Evolutionary conservation across 768 basidiomycete species (phyloP).

Genomic region (Rhodotorula diobovata): DNA sequence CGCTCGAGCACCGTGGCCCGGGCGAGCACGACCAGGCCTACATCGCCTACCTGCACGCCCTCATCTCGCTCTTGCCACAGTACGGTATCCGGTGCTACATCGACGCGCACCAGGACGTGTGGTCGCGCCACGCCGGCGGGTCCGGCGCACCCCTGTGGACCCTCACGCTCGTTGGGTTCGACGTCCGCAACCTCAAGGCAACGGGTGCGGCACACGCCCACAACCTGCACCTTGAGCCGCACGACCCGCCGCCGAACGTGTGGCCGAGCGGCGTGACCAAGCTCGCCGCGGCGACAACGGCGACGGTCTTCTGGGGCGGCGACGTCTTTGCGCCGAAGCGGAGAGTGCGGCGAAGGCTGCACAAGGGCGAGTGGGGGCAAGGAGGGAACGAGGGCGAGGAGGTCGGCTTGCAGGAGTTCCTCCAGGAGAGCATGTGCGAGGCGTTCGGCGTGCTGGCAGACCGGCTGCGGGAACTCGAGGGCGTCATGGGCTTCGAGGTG

Average conservation of each 20-base stretch:
- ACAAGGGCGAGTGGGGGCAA: constrained; percentile 46
- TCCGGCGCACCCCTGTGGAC: constrained; percentile 94
- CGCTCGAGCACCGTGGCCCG: constrained; percentile 84
- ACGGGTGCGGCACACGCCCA: constrained; percentile 81
- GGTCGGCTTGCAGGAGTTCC: constrained; percentile 69
- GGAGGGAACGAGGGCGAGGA: constrained; percentile 51
- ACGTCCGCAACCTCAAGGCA: constrained; percentile 70
- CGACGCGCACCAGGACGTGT: constrained; percentile 78
- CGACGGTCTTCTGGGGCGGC: constrained; percentile 91
- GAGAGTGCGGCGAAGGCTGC: constrained; percentile 44
- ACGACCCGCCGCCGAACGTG: constrained; percentile 40
- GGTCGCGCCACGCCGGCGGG: constrained; percentile 90
- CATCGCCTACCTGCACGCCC: constrained; percentile 65
- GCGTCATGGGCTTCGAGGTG: constrained; percentile 90
- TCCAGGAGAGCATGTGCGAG: constrained; percentile 74
- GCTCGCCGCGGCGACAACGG: constrained; percentile 60
- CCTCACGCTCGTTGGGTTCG: constrained; percentile 76
- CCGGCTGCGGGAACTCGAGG: constrained; percentile 66
- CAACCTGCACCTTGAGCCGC: constrained; percentile 57
- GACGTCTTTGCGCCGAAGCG: constrained; percentile 77
- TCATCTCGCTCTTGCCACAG: constrained; percentile 63
- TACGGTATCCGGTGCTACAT: constrained; percentile 70
- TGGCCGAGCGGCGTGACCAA: constrained; percentile 41
- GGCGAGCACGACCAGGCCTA: constrained; percentile 81
- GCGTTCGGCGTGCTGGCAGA: constrained; percentile 67